Conservation (phyloP, 177 flowering plant genomes). For the Telopea speciosissima region DNA sequence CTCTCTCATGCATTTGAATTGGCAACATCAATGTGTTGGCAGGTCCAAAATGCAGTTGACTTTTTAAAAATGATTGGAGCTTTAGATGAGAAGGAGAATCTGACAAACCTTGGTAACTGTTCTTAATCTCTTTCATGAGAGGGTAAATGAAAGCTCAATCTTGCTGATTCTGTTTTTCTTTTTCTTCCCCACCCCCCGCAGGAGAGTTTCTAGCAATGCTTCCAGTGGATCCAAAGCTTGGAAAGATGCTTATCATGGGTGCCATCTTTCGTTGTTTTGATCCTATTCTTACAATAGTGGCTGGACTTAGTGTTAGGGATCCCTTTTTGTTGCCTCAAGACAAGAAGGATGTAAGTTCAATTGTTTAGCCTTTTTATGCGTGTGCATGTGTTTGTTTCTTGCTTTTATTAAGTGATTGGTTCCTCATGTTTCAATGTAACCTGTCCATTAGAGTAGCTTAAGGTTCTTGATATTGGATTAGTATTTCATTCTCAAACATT, state of each 20-base stretch:
- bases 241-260: constrained; percentile 98
- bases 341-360: constrained; percentile 77
- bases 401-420: no score
- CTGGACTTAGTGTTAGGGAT: constrained; percentile 94
- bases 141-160: neutral
- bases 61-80: constrained; percentile 95
- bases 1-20: neutral
- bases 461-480: no score
- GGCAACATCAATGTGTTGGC: constrained; percentile 14
- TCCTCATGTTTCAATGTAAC: no score
- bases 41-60: constrained; percentile 97
- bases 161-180: no score
- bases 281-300: constrained; percentile 83
- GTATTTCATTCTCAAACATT: no score
- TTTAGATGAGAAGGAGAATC: constrained; percentile 79
- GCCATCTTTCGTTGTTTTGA: constrained; percentile 90
- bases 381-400: neutral
- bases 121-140: constrained; percentile 6
- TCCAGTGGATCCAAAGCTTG: constrained; percentile 98
- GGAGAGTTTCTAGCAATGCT: constrained; percentile 84
- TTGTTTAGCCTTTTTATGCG: neutral
- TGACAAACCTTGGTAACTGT: constrained; percentile 85
- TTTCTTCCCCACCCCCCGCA: constrained; percentile 14
- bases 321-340: constrained; percentile 98
- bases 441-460: no score